phyloP scores from a whole-genome alignment of 1,284 basidiomycete genomes.

The Pseudozyma flocculosa region DNA sequence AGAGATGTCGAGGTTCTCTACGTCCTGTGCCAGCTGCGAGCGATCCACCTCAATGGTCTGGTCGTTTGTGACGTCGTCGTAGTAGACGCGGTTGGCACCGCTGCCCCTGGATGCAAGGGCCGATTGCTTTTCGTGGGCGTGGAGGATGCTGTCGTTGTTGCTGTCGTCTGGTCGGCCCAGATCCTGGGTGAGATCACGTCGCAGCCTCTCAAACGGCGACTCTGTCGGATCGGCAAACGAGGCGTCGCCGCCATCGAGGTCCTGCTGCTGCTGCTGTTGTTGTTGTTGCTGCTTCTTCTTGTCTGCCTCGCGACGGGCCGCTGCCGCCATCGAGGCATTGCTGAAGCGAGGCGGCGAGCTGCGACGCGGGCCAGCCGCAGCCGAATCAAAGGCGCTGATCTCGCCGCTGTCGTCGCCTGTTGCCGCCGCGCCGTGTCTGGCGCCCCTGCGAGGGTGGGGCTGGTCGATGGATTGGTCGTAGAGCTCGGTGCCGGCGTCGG shows the following conservation, averaged over 20 bases:
- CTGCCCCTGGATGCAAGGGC: slow-evolving; percentile 1
- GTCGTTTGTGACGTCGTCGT: background rate
- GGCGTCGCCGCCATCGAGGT: slow-evolving; percentile 9
- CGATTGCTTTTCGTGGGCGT: slow-evolving; percentile 1
- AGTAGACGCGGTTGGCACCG: background rate
- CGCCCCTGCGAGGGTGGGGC: no score
- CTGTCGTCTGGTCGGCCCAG: slow-evolving; percentile 11
- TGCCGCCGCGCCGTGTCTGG: background rate
- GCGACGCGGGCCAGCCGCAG: slow-evolving; percentile 65
- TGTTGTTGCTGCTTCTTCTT: slow-evolving; percentile 22
- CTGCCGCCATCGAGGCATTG: slow-evolving; percentile 61
- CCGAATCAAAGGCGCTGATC: background rate
- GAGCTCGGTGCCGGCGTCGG: slow-evolving; percentile 20
- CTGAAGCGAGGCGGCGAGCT: slow-evolving; percentile 61
- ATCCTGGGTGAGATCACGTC: slow-evolving; percentile 23
- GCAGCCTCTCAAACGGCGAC: slow-evolving; percentile 71
- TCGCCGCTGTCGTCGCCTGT: background rate
- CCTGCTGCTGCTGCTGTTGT: slow-evolving; percentile 10
- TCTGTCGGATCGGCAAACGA: slow-evolving; percentile 61
- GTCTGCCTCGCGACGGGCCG: slow-evolving; percentile 65
- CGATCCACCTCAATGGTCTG: background rate
- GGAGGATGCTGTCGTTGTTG: slow-evolving; percentile 11
- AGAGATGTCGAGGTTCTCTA: slow-evolving; percentile 1
- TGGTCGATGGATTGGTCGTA: slow-evolving; percentile 2
- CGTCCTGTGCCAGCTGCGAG: background rate